phyloP scores from a whole-genome alignment of 2,329 filamentous ascomycete genomes.

The Scedosporium aurantiacum region DNA sequence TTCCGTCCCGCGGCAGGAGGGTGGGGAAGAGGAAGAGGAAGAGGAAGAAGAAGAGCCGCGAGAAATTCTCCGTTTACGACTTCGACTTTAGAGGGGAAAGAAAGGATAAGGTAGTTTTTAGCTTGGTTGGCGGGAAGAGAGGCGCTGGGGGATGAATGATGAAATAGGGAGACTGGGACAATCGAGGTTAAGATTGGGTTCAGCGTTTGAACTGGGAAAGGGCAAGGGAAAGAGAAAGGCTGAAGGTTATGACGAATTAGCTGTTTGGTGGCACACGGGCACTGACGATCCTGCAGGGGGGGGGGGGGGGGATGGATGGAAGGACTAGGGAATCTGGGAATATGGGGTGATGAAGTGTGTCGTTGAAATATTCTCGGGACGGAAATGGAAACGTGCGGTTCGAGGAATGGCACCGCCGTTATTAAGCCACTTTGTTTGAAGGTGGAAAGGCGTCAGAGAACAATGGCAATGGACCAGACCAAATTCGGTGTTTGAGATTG shows the following conservation, averaged over 20 bases:
- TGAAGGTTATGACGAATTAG: not conserved
- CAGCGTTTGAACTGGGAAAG: not conserved
- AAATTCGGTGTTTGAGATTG: too few species aligned
- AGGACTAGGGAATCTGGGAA: too few species aligned
- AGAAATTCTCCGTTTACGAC: constrained; percentile 2
- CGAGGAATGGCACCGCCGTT: not conserved
- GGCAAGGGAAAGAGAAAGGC: not conserved
- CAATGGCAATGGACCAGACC: too few species aligned
- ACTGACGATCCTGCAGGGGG: not conserved
- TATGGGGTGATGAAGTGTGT: not conserved
- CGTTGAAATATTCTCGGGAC: not conserved
- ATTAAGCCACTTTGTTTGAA: not conserved
- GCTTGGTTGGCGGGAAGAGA: not conserved
- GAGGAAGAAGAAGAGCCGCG: not conserved
- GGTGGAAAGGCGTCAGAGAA: too few species aligned
- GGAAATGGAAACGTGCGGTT: not conserved
- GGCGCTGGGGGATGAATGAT: not conserved
- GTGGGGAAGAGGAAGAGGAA: not conserved
- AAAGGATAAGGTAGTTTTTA: not conserved
- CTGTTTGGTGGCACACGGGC: not conserved
- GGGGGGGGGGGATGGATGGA: too few species aligned
- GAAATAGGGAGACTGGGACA: not conserved
- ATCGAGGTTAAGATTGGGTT: not conserved
- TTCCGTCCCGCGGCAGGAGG: constrained; percentile 2
- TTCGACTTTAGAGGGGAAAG: not conserved